These are phyloP conservation scores for Aquanectria penicillioides DNA, from an alignment of 2,329 filamentous ascomycete species.

Conservation along the genomic window DNA sequence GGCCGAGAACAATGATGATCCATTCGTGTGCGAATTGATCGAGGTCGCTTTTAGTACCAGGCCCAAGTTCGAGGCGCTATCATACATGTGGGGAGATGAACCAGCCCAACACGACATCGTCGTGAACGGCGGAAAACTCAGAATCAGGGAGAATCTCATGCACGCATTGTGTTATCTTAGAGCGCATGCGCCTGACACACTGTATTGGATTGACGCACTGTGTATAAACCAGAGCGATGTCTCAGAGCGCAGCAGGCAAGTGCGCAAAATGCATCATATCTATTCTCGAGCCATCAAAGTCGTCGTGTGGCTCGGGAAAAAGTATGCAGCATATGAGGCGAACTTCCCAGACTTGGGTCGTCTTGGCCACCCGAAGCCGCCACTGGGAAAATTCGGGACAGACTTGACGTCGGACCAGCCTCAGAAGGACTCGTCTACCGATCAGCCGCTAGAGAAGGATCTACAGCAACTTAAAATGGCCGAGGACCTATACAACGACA, in stretches of 20 bases:
- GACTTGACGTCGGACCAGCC: no score
- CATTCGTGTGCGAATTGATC: neutral
- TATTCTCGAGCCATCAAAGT: neutral
- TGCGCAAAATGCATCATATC: neutral
- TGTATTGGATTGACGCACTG: neutral
- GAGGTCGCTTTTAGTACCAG: neutral
- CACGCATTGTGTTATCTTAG: neutral
- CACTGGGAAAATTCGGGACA: no score
- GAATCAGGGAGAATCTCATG: neutral
- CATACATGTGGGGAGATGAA: neutral
- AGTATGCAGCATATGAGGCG: neutral
- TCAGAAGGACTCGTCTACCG: no score
- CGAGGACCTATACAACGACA: neutral
- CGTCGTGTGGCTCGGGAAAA: neutral
- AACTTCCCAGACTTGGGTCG: neutral
- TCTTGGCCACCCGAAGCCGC: neutral
- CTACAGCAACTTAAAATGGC: neutral
- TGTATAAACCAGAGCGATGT: neutral
- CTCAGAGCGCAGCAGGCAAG: neutral
- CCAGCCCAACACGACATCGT: neutral
- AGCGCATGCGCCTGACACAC: neutral
- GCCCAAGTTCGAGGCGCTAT: neutral
- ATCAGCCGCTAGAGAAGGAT: neutral
- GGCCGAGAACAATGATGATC: neutral
- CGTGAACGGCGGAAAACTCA: neutral